Evolutionary conservation across 345 rosid species (phyloP).

Genomic region (Linum lewisii): DNA sequence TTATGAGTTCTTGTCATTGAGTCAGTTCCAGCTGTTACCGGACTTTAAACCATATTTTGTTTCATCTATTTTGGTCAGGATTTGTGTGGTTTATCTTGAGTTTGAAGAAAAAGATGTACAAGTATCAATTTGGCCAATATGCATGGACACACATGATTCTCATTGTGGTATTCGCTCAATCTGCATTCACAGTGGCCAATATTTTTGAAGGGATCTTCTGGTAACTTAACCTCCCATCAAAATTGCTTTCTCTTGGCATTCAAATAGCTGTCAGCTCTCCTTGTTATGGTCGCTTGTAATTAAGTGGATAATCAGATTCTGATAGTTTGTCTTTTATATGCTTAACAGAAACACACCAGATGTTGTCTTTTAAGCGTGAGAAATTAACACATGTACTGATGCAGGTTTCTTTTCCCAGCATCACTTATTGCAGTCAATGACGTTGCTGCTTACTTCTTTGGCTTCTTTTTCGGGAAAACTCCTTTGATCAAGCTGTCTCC

Average conservation of each 20-base stretch:
- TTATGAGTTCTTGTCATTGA: too few relatives aligned
- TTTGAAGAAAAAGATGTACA: constrained; percentile 94
- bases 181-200: constrained; percentile 96
- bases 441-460: constrained; percentile 71
- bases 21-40: too few relatives aligned
- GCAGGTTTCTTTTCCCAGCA: constrained; percentile 98
- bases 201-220: constrained; percentile 98
- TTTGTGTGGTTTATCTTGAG: constrained; percentile 98
- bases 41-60: background rate
- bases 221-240: constrained; percentile 25
- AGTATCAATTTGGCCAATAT: constrained; percentile 98
- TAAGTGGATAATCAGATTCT: background rate
- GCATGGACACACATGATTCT: constrained; percentile 99
- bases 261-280: background rate
- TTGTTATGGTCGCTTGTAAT: background rate
- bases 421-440: constrained; percentile 92
- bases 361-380: background rate
- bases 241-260: background rate
- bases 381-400: constrained; percentile 6
- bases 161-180: constrained; percentile 88
- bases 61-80: constrained; percentile 31
- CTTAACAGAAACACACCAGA: too few relatives aligned
- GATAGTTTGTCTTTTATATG: too few relatives aligned
- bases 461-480: constrained; percentile 97
- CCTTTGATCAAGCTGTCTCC: constrained; percentile 94